Conservation (phyloP, 2,329 filamentous ascomycete species). For the Xylariaceae sp. region DNA sequence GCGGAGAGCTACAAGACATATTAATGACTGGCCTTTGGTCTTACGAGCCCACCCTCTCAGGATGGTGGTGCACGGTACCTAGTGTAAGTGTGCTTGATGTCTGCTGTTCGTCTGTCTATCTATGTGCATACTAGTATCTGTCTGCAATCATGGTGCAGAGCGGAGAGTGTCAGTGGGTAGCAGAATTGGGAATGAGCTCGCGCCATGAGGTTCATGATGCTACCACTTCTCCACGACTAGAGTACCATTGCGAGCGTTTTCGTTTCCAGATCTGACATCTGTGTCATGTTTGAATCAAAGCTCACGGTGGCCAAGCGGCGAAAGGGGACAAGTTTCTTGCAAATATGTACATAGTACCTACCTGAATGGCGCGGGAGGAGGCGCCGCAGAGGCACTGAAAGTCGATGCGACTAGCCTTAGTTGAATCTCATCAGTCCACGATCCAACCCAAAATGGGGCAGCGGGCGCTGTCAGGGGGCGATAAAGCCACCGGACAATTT, state of each 20-base stretch:
- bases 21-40: constrained; percentile 14
- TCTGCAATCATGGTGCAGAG: constrained; percentile 17
- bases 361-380: too few species aligned
- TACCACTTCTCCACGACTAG: constrained; percentile 14
- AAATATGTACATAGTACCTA: too few species aligned
- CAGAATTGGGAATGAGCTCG: constrained; percentile 6
- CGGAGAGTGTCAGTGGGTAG: constrained; percentile 14
- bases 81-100: too few species aligned
- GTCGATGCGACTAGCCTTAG: too few species aligned
- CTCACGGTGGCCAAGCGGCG: too few species aligned
- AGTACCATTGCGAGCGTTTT: constrained; percentile 13
- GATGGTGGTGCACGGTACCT: too few species aligned
- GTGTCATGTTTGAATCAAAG: constrained; percentile 3
- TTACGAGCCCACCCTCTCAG: constrained; percentile 5
- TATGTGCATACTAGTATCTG: constrained; percentile 5
- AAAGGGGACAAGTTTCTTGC: too few species aligned
- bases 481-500: too few species aligned
- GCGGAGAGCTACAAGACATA: constrained; percentile 23
- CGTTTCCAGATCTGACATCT: constrained; percentile 9
- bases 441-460: constrained; percentile 7
- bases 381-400: too few species aligned
- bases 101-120: constrained; percentile 2
- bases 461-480: too few species aligned
- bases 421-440: too few species aligned
- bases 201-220: constrained; percentile 10